phyloP scores from a whole-genome alignment of 2,329 filamentous ascomycete species.

The Drechmeria coniospora region DNA sequence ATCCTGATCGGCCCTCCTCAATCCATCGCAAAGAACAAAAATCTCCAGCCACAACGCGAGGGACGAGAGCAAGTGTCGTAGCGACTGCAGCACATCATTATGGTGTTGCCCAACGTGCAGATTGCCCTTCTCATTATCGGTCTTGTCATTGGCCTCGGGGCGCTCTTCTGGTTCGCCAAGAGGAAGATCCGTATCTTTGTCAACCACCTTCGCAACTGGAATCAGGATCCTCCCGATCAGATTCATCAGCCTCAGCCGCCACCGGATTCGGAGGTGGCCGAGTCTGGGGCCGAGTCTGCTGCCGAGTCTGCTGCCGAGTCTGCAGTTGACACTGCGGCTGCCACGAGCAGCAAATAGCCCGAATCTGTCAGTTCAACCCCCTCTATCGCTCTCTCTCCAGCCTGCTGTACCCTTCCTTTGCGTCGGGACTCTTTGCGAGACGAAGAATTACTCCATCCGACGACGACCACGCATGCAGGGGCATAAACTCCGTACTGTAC shows the following conservation, averaged over 20 bases:
- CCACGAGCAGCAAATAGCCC: background rate
- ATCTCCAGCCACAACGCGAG: background rate
- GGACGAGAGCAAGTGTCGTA: background rate
- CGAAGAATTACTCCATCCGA: too few relatives aligned
- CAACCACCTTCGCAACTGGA: slow-evolving; percentile 10
- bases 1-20: too few relatives aligned
- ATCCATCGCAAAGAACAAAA: too few relatives aligned
- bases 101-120: slow-evolving; percentile 5
- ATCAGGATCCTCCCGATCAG: background rate
- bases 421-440: too few relatives aligned
- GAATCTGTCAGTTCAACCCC: background rate
- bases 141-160: slow-evolving; percentile 13
- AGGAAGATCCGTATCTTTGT: slow-evolving; percentile 15
- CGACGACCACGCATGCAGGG: too few relatives aligned
- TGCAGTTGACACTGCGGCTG: background rate
- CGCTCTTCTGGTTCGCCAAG: slow-evolving; percentile 15
- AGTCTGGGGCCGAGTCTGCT: too few relatives aligned
- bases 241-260: too few relatives aligned
- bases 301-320: background rate
- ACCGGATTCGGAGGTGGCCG: too few relatives aligned
- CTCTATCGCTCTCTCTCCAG: too few relatives aligned
- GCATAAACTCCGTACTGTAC: too few relatives aligned
- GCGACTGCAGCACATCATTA: too few relatives aligned
- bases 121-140: slow-evolving; percentile 18
- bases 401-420: too few relatives aligned